phyloP scores from a whole-genome alignment of 192 early-diverging fungal genomes.

The Coemansia sp. region DNA sequence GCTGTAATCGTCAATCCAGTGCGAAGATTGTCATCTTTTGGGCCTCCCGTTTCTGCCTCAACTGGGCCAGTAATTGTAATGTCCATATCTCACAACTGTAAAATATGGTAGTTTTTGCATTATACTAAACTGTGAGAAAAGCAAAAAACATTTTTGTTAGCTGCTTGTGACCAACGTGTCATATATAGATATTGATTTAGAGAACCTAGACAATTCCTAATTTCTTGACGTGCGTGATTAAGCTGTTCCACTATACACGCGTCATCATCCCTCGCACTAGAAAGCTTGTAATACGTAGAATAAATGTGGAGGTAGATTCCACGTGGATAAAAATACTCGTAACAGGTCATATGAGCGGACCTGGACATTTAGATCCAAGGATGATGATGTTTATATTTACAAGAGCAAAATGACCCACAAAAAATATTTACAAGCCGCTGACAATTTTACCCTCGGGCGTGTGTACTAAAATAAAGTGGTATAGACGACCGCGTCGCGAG shows the following conservation, averaged over 20 bases:
- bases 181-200: background rate
- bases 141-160: background rate
- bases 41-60: background rate
- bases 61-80: background rate
- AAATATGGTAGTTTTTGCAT: background rate
- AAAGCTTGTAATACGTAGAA: background rate
- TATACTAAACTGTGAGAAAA: background rate
- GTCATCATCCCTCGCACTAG: background rate
- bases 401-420: background rate
- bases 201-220: background rate
- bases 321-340: background rate
- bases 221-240: background rate
- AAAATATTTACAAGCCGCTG: slow-evolving; percentile 6
- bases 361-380: no score
- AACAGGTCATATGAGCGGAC: no score
- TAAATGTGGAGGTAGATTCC: background rate
- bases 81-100: background rate
- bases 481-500: slow-evolving; percentile 36
- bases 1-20: slow-evolving; percentile 20
- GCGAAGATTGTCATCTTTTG: background rate
- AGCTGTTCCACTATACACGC: background rate
- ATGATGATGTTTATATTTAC: background rate
- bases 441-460: slow-evolving; percentile 46
- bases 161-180: background rate
- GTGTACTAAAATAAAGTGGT: slow-evolving; percentile 33